A percentile compares a stretch with the other conserved stretches of the same genome.
phyloP scores from a whole-genome alignment of 2,329 filamentous ascomycete species.

The Cladosporium sp. region DNA sequence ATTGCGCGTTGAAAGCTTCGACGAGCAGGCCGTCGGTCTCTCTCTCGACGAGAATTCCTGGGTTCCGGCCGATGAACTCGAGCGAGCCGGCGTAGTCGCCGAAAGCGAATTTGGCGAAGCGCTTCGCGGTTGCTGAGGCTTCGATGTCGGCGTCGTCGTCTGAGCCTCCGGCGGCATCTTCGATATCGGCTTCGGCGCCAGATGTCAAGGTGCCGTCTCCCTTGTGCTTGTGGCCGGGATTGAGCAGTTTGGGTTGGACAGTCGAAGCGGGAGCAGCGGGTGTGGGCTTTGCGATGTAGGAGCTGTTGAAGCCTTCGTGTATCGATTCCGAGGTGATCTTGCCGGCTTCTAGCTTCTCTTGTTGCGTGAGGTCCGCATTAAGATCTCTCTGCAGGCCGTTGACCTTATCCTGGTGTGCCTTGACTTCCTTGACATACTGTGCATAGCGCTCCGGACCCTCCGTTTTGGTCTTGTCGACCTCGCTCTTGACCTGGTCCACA shows the following conservation, averaged over 20 bases:
- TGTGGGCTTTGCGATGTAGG: constrained; percentile 64
- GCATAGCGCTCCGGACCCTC: constrained; percentile 56
- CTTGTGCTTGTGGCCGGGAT: constrained; percentile 27
- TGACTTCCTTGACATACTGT: constrained; percentile 74
- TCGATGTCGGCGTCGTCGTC: constrained; percentile 66
- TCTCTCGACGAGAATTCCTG: constrained; percentile 72
- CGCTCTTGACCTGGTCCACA: constrained; percentile 86
- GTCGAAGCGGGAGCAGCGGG: constrained; percentile 30
- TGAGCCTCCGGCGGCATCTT: constrained; percentile 41
- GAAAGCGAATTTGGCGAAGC: constrained; percentile 74
- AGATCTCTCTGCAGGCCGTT: constrained; percentile 72
- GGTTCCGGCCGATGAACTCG: constrained; percentile 74
- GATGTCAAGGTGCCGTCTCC: constrained; percentile 45
- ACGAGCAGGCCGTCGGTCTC: constrained; percentile 90
- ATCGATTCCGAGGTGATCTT: constrained; percentile 94
- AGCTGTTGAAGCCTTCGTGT: constrained; percentile 86
- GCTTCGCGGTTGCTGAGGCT: constrained; percentile 70
- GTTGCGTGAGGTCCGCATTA: constrained; percentile 65
- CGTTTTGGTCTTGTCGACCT: constrained; percentile 67
- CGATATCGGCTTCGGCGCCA: constrained; percentile 59
- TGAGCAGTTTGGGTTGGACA: constrained; percentile 28
- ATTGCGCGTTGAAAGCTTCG: constrained; percentile 83
- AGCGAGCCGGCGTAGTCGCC: constrained; percentile 70
- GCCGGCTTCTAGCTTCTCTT: constrained; percentile 77
- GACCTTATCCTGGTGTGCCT: constrained; percentile 73